A percentile compares a stretch with the other conserved stretches of the same genome.
Evolutionary conservation across 2,329 filamentous ascomycete genomes (phyloP).

Genomic region (Penicillium sp.): DNA sequence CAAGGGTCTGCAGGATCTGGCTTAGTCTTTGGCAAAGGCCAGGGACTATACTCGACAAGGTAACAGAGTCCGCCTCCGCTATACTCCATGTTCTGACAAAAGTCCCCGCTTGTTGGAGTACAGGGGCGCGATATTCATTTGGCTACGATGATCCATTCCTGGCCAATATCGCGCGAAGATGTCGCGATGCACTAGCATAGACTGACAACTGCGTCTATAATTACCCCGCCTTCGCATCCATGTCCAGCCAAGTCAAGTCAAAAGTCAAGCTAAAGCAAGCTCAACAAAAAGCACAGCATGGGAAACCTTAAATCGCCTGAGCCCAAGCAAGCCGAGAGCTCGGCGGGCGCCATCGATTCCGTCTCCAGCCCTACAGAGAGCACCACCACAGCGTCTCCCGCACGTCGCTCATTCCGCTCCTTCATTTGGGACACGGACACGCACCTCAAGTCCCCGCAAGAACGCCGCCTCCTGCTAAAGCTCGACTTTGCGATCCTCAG

Average conservation of each 20-base stretch:
- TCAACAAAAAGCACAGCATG: background rate
- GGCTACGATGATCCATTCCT: constrained; percentile 1
- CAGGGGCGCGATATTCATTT: too few species aligned
- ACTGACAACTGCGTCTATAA: background rate
- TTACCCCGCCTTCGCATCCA: background rate
- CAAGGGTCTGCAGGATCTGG: too few species aligned
- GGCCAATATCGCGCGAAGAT: constrained; percentile 12
- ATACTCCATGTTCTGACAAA: too few species aligned
- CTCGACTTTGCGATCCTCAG: constrained; percentile 21
- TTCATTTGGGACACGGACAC: constrained; percentile 24
- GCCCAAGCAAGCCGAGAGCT: background rate
- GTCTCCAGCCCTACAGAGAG: too few species aligned
- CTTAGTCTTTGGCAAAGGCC: too few species aligned
- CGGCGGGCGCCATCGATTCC: background rate
- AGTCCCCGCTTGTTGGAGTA: too few species aligned
- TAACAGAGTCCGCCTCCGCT: too few species aligned
- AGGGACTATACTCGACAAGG: too few species aligned
- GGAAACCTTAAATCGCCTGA: background rate
- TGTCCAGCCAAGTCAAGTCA: background rate
- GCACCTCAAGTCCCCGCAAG: constrained; percentile 11
- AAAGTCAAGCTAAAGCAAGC: too few species aligned
- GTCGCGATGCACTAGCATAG: constrained; percentile 8
- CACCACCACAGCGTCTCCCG: background rate
- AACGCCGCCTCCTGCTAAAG: constrained; percentile 19
- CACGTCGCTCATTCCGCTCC: constrained; percentile 10